Evolutionary conservation across 805 yeast species (phyloP).

Genomic region (Wickerhamiella slavikovae): DNA sequence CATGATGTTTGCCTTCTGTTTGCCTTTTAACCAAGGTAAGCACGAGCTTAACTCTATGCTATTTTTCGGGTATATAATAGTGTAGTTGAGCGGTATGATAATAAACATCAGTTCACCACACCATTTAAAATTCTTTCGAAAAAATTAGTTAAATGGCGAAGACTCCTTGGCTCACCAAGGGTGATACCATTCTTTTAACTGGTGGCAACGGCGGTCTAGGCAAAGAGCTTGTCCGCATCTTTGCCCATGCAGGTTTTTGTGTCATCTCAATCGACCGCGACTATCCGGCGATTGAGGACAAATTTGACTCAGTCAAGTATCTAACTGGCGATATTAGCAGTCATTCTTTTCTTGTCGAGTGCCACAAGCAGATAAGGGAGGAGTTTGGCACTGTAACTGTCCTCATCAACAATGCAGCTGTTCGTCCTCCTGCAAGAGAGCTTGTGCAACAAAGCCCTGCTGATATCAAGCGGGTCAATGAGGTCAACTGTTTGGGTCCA

Average conservation of each 20-base stretch:
- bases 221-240: conserved; percentile 28
- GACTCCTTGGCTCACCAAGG: conserved; percentile 7
- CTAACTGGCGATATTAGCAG: conserved; percentile 53
- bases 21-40: too few species aligned
- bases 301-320: conserved; percentile 27
- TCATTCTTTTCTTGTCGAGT: conserved; percentile 22
- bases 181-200: conserved; percentile 52
- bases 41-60: too few species aligned
- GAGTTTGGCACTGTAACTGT: conserved; percentile 42
- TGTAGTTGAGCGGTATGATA: too few species aligned
- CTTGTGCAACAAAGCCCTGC: conserved; percentile 28
- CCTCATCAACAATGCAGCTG: conserved; percentile 73
- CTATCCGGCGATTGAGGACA: conserved; percentile 20
- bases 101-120: not conserved
- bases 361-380: conserved; percentile 22
- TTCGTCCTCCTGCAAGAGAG: conserved; percentile 14
- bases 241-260: conserved; percentile 25
- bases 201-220: conserved; percentile 82
- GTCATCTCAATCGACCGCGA: conserved; percentile 43
- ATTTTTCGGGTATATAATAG: too few species aligned
- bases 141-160: not conserved
- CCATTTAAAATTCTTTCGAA: not conserved
- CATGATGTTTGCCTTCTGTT: too few species aligned
- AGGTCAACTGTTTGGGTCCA: conserved; percentile 50
- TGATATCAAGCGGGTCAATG: conserved; percentile 41